A percentile compares a stretch with the other conserved stretches of the same genome.
Evolutionary conservation across 1,139 yeast species (phyloP).

Genomic region (Protomyces lactucae-debilis): DNA sequence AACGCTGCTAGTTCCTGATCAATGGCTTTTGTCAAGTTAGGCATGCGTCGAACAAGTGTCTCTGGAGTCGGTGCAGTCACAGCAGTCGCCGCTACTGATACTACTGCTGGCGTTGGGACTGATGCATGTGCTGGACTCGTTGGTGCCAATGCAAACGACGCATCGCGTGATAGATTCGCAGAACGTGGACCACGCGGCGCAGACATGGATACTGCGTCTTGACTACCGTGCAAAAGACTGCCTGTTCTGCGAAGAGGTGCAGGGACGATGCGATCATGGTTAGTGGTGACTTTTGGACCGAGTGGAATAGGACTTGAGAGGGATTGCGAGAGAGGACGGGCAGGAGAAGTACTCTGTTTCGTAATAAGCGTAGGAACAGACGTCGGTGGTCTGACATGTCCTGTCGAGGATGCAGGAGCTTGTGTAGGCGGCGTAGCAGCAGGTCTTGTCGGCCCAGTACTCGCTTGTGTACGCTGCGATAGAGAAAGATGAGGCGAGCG

Average conservation of each 20-base stretch:
- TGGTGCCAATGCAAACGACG: not conserved
- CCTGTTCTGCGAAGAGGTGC: too few relatives aligned
- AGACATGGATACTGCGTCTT: not conserved
- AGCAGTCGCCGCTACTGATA: not conserved
- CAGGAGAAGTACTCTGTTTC: too few relatives aligned
- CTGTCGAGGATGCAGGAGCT: too few relatives aligned
- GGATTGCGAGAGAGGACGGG: too few relatives aligned
- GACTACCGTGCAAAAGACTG: not conserved
- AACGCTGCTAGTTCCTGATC: constrained; percentile 5
- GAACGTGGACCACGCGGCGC: not conserved
- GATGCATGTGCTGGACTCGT: not conserved
- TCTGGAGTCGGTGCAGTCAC: not conserved
- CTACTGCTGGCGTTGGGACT: not conserved
- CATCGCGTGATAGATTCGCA: not conserved
- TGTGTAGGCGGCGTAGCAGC: too few relatives aligned
- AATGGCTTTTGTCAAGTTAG: not conserved
- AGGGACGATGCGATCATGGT: too few relatives aligned
- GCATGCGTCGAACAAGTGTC: not conserved
- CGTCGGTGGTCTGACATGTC: too few relatives aligned
- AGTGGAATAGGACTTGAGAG: not conserved
- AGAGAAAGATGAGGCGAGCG: too few relatives aligned
- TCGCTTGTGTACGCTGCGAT: too few relatives aligned
- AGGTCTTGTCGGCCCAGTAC: too few relatives aligned
- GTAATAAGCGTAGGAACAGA: too few relatives aligned
- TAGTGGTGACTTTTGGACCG: not conserved